Percentiles rank a stretch among this genome's conserved stretches.
phyloP scores from a whole-genome alignment of 2,329 filamentous ascomycete species.

The Stemphylium beticola region DNA sequence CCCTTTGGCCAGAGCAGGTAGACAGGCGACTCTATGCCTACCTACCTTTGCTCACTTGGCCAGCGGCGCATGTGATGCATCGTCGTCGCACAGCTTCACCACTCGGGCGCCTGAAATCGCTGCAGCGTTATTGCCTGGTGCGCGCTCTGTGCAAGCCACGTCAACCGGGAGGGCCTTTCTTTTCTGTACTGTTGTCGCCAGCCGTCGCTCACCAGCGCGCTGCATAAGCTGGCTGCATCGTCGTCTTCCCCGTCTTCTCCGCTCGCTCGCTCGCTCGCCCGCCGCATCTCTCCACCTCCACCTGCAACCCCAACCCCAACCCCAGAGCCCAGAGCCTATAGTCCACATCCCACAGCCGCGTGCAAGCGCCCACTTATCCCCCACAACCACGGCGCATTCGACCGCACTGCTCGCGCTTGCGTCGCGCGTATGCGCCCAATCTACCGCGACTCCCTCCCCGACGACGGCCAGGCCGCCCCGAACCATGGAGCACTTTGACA shows the following conservation, averaged over 20 bases:
- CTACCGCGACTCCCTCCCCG: slow-evolving; percentile 17
- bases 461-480: slow-evolving; percentile 30
- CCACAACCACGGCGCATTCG: too few species aligned
- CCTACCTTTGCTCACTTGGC: slow-evolving; percentile 36
- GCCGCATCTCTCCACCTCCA: slow-evolving; percentile 15
- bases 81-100: slow-evolving; percentile 45
- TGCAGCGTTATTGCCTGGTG: slow-evolving; percentile 33
- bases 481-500: slow-evolving; percentile 64
- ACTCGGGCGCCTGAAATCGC: slow-evolving; percentile 14
- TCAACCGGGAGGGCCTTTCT: background rate
- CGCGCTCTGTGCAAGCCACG: slow-evolving; percentile 12
- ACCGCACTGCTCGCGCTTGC: slow-evolving; percentile 8
- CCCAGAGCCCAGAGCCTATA: background rate
- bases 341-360: slow-evolving; percentile 8
- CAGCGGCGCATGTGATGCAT: slow-evolving; percentile 42
- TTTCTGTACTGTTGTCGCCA: background rate
- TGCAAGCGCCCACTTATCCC: too few species aligned
- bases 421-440: slow-evolving; percentile 41
- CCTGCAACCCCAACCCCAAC: slow-evolving; percentile 1
- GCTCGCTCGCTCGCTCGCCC: slow-evolving; percentile 8
- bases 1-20: slow-evolving; percentile 5
- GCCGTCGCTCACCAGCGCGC: slow-evolving; percentile 1
- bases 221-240: slow-evolving; percentile 1
- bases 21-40: background rate
- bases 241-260: slow-evolving; percentile 9